Evolutionary conservation across 768 basidiomycete genomes (phyloP).

Genomic region (Xerocomellus intermedius): DNA sequence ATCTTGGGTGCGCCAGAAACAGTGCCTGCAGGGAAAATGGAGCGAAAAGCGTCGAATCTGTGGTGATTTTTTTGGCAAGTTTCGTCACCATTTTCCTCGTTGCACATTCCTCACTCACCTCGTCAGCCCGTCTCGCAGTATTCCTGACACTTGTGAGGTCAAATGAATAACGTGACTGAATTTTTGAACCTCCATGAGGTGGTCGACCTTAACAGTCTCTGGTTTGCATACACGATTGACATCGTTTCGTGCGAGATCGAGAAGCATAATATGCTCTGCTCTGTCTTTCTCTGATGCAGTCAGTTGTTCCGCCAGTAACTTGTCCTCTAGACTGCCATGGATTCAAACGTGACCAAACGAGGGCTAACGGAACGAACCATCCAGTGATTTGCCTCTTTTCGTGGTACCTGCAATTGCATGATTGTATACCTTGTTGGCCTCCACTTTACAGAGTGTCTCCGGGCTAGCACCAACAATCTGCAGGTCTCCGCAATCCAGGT

Average conservation of each 20-base stretch:
- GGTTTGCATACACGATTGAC: constrained; percentile 97
- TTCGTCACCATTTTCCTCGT: background rate
- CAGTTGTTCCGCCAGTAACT: constrained; percentile 68
- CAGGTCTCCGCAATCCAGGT: constrained; percentile 87
- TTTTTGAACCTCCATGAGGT: constrained; percentile 89
- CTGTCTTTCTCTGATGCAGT: constrained; percentile 89
- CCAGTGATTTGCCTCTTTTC: constrained; percentile 76
- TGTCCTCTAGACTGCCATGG: constrained; percentile 72
- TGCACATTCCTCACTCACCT: constrained; percentile 48
- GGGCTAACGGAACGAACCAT: constrained; percentile 55
- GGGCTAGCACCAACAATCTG: constrained; percentile 98
- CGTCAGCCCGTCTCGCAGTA: constrained; percentile 75
- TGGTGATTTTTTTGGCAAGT: background rate
- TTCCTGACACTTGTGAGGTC: constrained; percentile 92
- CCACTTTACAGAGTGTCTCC: constrained; percentile 95
- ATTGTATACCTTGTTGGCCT: constrained; percentile 88
- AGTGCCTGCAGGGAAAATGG: constrained; percentile 98
- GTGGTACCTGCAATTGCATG: constrained; percentile 98
- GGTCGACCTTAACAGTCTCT: constrained; percentile 93
- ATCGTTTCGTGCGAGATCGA: constrained; percentile 96
- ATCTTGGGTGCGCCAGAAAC: constrained; percentile 99
- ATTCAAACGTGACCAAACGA: constrained; percentile 4
- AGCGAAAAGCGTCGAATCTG: constrained; percentile 97
- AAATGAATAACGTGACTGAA: constrained; percentile 98
- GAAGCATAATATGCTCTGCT: constrained; percentile 98